Conservation (phyloP, 192 early-diverging fungal species). For the Backusella circina region DNA sequence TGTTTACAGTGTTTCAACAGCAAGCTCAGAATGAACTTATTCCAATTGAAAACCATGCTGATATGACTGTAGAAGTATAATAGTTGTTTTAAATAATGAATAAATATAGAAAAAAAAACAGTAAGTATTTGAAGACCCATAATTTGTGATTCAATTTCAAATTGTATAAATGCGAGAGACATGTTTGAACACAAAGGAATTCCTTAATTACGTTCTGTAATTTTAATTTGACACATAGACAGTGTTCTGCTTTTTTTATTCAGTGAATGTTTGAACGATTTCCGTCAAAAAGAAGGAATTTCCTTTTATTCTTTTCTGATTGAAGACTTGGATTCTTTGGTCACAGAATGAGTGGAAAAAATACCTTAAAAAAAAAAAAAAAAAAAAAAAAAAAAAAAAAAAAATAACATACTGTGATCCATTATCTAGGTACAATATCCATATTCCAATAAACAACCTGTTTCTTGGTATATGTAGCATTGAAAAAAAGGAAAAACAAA, state of each 20-base stretch:
- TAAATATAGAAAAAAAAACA: background rate
- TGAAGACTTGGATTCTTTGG: background rate
- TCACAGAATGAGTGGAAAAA: background rate
- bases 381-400: background rate
- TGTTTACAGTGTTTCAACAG: background rate
- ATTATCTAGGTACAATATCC: too few relatives aligned
- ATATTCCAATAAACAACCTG: too few relatives aligned
- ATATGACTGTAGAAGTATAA: slow-evolving; percentile 11
- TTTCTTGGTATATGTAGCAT: too few relatives aligned
- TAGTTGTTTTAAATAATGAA: background rate
- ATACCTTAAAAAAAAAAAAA: background rate
- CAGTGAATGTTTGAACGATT: slow-evolving; percentile 14
- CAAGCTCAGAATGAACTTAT: background rate
- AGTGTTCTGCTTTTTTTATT: slow-evolving; percentile 10
- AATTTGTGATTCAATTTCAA: background rate
- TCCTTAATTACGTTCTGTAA: background rate
- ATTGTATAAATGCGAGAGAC: background rate
- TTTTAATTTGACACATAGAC: slow-evolving; percentile 26
- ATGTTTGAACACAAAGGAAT: background rate
- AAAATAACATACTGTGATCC: too few relatives aligned
- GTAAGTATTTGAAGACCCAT: background rate
- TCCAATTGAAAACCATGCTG: background rate
- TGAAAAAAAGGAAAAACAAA: too few relatives aligned
- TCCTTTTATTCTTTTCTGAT: background rate
- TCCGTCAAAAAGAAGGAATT: slow-evolving; percentile 24